A percentile compares a stretch with the other conserved stretches of the same genome.
phyloP scores from a whole-genome alignment of 2,329 filamentous ascomycete genomes.

The Grosmannia serpens region DNA sequence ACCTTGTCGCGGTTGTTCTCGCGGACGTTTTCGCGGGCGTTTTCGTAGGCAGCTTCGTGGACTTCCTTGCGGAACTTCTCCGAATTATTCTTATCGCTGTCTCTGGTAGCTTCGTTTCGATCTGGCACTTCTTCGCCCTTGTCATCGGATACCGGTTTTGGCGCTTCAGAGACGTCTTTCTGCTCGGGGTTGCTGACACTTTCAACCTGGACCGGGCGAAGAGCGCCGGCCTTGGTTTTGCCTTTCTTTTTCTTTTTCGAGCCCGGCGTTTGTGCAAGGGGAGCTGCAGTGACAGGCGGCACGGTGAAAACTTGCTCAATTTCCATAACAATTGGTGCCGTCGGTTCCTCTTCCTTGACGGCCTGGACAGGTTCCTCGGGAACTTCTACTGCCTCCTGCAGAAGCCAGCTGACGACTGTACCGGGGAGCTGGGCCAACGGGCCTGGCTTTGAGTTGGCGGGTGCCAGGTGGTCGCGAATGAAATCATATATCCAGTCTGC shows the following conservation, averaged over 20 bases:
- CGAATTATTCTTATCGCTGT: neutral
- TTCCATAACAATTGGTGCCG: neutral
- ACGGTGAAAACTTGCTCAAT: neutral
- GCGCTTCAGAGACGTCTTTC: neutral
- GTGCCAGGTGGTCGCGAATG: neutral
- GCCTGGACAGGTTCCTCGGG: neutral
- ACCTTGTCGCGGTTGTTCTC: neutral
- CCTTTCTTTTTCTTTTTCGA: neutral
- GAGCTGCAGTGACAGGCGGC: neutral
- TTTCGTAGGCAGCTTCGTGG: neutral
- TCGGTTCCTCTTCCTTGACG: neutral
- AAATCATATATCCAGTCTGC: constrained; percentile 1
- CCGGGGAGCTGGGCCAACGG: neutral
- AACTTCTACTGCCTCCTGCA: neutral
- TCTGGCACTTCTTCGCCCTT: neutral
- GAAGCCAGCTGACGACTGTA: neutral
- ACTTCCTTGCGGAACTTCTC: neutral
- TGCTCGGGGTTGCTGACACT: neutral
- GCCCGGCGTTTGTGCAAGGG: neutral
- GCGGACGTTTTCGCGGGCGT: neutral
- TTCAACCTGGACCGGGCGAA: neutral
- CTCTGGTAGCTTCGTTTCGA: neutral
- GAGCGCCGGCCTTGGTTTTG: neutral
- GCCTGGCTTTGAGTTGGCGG: neutral
- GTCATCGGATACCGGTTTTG: neutral